phyloP scores from a whole-genome alignment of 208 protist species.

The Leishmania lainsoni region DNA sequence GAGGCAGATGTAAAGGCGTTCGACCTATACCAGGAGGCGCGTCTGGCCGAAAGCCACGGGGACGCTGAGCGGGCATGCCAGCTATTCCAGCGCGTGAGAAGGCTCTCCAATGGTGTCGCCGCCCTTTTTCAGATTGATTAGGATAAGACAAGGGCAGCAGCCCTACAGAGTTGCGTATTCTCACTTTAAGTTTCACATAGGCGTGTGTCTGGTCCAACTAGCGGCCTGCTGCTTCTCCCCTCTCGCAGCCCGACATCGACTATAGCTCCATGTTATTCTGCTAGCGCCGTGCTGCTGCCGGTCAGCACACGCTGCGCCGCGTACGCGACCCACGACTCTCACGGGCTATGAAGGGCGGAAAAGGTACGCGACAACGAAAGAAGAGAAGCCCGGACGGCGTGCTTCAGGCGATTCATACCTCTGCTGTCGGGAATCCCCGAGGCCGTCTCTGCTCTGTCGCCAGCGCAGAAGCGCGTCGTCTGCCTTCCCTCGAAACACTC shows the following conservation, averaged over 20 bases:
- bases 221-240: not conserved
- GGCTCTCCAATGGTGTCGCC: slow-evolving; percentile 76
- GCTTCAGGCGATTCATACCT: not conserved
- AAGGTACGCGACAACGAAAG: not conserved
- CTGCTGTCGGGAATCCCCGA: not conserved
- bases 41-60: slow-evolving; percentile 70
- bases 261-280: not conserved
- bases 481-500: not conserved
- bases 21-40: slow-evolving; percentile 73
- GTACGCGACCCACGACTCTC: not conserved
- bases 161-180: not conserved
- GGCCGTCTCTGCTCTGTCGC: not conserved
- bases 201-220: not conserved
- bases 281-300: not conserved
- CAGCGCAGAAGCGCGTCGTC: not conserved
- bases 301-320: not conserved
- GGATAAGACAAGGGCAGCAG: not conserved
- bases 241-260: not conserved
- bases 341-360: not conserved
- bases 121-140: slow-evolving; percentile 82
- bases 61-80: slow-evolving; percentile 70
- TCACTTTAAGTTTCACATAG: not conserved
- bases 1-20: slow-evolving; percentile 71
- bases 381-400: not conserved
- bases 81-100: slow-evolving; percentile 72